Evolutionary conservation across 2,329 filamentous ascomycete species (phyloP).

Genomic region (Colletotrichum shisoi): DNA sequence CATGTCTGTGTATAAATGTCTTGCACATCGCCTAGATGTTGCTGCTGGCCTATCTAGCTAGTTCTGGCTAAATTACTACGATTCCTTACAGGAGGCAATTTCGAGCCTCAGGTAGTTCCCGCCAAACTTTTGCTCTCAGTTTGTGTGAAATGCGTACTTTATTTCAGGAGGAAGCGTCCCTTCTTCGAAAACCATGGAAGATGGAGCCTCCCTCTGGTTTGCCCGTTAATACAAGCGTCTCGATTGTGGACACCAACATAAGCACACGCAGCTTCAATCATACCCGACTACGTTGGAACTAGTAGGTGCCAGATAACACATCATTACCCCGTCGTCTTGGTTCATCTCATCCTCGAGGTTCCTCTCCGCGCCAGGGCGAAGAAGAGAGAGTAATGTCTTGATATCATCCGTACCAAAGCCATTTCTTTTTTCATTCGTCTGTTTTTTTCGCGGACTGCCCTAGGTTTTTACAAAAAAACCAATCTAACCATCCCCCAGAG

Average conservation of each 20-base stretch:
- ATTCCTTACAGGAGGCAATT: too few relatives aligned
- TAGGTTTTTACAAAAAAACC: conserved; percentile 40
- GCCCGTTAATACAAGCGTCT: not conserved
- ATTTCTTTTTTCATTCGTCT: conserved; percentile 30
- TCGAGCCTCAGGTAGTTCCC: not conserved
- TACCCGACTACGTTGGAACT: conserved; percentile 26
- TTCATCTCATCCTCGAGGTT: conserved; percentile 31
- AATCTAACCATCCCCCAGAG: conserved; percentile 40
- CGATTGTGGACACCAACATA: not conserved
- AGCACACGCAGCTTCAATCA: conserved; percentile 20
- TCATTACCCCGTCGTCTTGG: conserved; percentile 35
- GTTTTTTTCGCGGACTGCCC: conserved; percentile 38
- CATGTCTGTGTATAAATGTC: too few relatives aligned
- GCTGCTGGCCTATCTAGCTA: too few relatives aligned
- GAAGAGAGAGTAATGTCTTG: conserved; percentile 17
- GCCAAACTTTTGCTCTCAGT: not conserved
- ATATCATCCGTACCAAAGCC: conserved; percentile 34
- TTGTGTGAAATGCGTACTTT: too few relatives aligned
- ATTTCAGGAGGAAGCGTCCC: not conserved
- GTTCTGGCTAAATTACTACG: too few relatives aligned
- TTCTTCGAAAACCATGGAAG: not conserved
- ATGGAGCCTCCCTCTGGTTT: not conserved
- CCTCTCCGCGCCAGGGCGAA: conserved; percentile 15
- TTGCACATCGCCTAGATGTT: too few relatives aligned
- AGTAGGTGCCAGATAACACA: conserved; percentile 33